A percentile compares a stretch with the other conserved stretches of the same genome.
Conservation (phyloP, 805 yeast species). For the Candida oleophila region DNA sequence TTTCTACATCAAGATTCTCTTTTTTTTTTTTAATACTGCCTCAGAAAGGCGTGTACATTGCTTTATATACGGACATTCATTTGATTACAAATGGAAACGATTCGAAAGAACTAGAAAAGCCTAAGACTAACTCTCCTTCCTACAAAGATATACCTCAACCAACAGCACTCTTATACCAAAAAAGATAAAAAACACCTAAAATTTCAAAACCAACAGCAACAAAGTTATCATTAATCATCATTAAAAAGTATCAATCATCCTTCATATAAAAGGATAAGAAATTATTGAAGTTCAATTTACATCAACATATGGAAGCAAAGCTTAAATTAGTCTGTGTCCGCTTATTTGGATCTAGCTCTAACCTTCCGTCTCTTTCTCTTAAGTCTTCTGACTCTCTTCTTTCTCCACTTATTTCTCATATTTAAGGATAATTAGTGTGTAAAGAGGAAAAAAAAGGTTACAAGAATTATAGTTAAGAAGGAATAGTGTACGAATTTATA, state of each 20-base stretch:
- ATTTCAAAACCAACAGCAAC: slow-evolving; percentile 1
- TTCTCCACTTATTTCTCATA: slow-evolving; percentile 99
- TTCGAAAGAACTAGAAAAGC: slow-evolving; percentile 4
- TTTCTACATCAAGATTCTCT: background rate
- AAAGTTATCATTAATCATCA: background rate
- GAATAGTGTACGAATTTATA: slow-evolving; percentile 8
- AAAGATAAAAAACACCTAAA: background rate
- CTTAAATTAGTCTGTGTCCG: slow-evolving; percentile 36
- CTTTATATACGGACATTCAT: slow-evolving; percentile 14
- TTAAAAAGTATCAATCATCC: background rate
- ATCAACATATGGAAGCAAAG: background rate
- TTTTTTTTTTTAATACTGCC: background rate
- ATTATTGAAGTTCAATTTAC: slow-evolving; percentile 1
- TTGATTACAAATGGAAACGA: slow-evolving; percentile 5
- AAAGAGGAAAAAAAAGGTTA: slow-evolving; percentile 13
- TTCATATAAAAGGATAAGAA: background rate
- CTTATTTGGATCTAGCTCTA: slow-evolving; percentile 99
- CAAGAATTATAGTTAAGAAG: slow-evolving; percentile 9
- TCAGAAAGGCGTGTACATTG: background rate
- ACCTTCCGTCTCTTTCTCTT: slow-evolving; percentile 99
- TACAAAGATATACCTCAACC: background rate
- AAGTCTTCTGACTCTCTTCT: slow-evolving; percentile 99
- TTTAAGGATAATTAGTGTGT: slow-evolving; percentile 36
- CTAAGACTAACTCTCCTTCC: slow-evolving; percentile 3
- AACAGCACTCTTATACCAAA: background rate